These are phyloP conservation scores for Brassica napus DNA, from an alignment of 345 rosid species.

Conservation along the genomic window Da-Ae NC_063446.1:55272501-55273000, in stretches of 20 bases:
- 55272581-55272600: background rate
- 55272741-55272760: background rate
- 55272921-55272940: background rate
- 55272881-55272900: background rate
- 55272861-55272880: background rate
- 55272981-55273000: constrained; percentile 35
- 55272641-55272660: background rate
- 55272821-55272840: background rate
- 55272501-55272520: no score
- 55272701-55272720: background rate
- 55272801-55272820: background rate
- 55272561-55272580: no score
- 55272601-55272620: background rate
- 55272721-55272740: background rate
- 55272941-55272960: background rate
- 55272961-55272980: background rate
- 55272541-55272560: no score
- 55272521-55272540: no score
- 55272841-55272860: background rate
- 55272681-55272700: background rate
- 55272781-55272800: background rate
- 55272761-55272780: background rate
- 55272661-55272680: background rate
- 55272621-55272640: background rate
- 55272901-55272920: background rate